Percentiles rank a stretch among this genome's conserved stretches.
These are phyloP conservation scores for Sclerotinia nivalis DNA, from an alignment of 2,329 filamentous ascomycete genomes.

Conservation along the genomic window DNA sequence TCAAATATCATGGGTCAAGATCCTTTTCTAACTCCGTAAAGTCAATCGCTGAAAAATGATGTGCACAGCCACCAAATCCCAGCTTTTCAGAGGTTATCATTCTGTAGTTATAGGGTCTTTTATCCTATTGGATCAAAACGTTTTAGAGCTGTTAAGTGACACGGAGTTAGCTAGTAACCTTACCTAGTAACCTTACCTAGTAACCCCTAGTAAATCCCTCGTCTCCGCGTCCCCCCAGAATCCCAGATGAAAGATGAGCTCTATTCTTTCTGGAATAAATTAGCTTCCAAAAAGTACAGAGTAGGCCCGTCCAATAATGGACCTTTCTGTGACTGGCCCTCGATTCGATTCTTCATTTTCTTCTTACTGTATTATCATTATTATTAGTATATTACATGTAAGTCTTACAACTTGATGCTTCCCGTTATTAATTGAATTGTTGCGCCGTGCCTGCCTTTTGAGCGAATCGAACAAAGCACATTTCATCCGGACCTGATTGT, in stretches of 20 bases:
- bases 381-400: neutral
- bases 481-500: neutral
- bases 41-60: neutral
- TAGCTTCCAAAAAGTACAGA: neutral
- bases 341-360: neutral
- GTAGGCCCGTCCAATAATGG: neutral
- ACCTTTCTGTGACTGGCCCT: neutral
- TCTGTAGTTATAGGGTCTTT: neutral
- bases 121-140: neutral
- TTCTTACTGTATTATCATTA: neutral
- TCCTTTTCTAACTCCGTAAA: neutral
- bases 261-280: slow-evolving; percentile 2
- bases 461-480: slow-evolving; percentile 1
- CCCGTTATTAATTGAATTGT: neutral
- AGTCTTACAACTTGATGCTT: neutral
- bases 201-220: neutral
- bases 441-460: neutral
- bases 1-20: neutral
- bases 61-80: neutral
- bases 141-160: neutral
- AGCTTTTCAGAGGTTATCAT: neutral
- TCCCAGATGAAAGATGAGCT: neutral
- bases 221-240: neutral
- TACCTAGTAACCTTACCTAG: neutral
- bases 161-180: neutral